These are phyloP conservation scores for Pseudogymnoascus verrucosus DNA, from an alignment of 2,329 filamentous ascomycete genomes.

Conservation along the genomic window DNA sequence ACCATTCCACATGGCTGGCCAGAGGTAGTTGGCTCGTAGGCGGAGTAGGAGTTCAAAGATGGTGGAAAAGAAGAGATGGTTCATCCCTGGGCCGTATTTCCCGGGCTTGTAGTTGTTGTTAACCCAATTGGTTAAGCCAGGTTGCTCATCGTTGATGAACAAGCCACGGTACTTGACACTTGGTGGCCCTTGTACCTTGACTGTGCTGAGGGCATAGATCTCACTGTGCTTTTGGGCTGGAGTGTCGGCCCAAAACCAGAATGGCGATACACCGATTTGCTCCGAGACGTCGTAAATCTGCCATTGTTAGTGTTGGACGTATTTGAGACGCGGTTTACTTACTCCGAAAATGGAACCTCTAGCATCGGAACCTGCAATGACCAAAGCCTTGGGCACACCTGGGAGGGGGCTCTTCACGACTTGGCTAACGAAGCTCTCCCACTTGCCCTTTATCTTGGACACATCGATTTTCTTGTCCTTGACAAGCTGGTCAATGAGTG, in stretches of 20 bases:
- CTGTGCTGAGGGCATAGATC: constrained; percentile 40
- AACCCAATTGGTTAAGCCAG: constrained; percentile 57
- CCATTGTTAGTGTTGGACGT: neutral
- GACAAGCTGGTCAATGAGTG: constrained; percentile 51
- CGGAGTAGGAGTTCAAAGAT: constrained; percentile 66
- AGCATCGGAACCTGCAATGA: constrained; percentile 60
- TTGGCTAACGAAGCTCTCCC: constrained; percentile 60
- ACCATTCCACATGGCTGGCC: constrained; percentile 63
- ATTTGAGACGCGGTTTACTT: neutral
- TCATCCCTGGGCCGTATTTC: constrained; percentile 37
- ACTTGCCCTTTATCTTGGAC: constrained; percentile 49
- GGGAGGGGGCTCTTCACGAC: constrained; percentile 50
- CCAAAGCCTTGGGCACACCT: constrained; percentile 49
- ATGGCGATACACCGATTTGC: constrained; percentile 52
- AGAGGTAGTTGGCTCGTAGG: constrained; percentile 65
- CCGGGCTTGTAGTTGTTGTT: constrained; percentile 35
- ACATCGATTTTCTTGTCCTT: constrained; percentile 49
- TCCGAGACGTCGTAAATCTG: neutral
- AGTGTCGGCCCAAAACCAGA: constrained; percentile 51
- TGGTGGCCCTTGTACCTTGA: constrained; percentile 41
- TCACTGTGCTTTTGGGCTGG: constrained; percentile 35
- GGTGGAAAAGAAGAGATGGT: constrained; percentile 57
- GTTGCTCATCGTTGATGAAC: constrained; percentile 55
- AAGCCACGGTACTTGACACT: constrained; percentile 51
- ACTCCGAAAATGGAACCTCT: constrained; percentile 62